Base-by-base conservation (phyloP, 2,329 filamentous ascomycete species). In the Camillea tinctor region DNA sequence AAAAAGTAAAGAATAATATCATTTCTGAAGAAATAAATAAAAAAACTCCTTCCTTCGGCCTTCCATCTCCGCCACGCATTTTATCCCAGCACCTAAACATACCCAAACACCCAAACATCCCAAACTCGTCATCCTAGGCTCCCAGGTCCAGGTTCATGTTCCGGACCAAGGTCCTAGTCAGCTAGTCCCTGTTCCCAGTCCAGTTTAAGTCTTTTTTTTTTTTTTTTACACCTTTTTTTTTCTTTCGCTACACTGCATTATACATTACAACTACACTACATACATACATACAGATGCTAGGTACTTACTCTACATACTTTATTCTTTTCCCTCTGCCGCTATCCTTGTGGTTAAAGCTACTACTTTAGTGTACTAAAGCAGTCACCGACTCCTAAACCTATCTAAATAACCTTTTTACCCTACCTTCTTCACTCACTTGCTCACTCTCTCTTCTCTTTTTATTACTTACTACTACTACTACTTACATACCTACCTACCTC, bases 381-480 rank as follows among this genome's bases (percentile, higher is more conserved):
- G 36, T 44, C 36, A n/a, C 36, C 36, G 36, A n/a, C 36, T n/a
- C 36, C 36, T n/a, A 44, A 11, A 44, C 36, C 30, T 48, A 23
- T 15, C 40, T 51, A 36, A 58, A 58, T 64, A 64, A 54, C 49
- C 48, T 59, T 19, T 23, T 22, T 55, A 54, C 51, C 36, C 52
- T 50, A 2, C 54, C 8, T 48, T 60, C 59, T n/a, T n/a, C n/a
- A n/a, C n/a, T n/a, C n/a, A n/a, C n/a, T n/a, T n/a, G n/a, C n/a
- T n/a, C n/a, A n/a, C n/a, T n/a, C n/a, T n/a, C n/a, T 57, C 59
- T 48, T 62, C 61, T 60, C 60, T 56, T 22, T 60, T 23, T 52
- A 49, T 30, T 30, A 9, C 26, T 30, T 30, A 50, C n/a, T 60
- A 55, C 56, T 30, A 30, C 26, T 30, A 30, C 26, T 30, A 30